These are phyloP conservation scores for Litchi chinensis DNA, from an alignment of 345 rosid genomes.

Conservation along the genomic window DNA sequence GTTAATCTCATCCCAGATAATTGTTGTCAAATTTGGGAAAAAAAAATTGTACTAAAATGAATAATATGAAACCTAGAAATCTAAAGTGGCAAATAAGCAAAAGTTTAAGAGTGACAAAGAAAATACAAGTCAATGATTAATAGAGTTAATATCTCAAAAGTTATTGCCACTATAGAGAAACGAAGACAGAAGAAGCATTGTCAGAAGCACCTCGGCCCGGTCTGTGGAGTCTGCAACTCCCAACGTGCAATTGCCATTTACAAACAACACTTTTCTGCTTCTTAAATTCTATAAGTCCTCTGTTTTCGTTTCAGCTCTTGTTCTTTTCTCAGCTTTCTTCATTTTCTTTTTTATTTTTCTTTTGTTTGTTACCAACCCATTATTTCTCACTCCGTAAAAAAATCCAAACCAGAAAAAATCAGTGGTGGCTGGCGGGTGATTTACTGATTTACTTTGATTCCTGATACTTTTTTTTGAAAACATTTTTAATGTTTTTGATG, in stretches of 20 bases:
- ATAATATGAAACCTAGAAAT: background rate
- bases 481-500: constrained; percentile 10
- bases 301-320: background rate
- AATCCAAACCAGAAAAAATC: background rate
- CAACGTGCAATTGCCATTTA: constrained; percentile 23
- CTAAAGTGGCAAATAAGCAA: background rate
- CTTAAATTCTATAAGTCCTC: background rate
- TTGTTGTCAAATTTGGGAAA: no score
- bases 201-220: background rate
- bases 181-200: constrained; percentile 24
- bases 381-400: constrained; percentile 22
- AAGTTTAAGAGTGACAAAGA: background rate
- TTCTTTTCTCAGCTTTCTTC: background rate
- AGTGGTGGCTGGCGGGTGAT: constrained; percentile 2
- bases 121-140: background rate
- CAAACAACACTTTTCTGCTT: background rate
- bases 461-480: constrained; percentile 8
- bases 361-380: constrained; percentile 21
- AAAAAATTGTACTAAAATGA: background rate
- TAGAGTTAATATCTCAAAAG: background rate
- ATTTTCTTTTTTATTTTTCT: background rate
- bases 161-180: constrained; percentile 22
- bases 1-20: no score
- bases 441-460: background rate
- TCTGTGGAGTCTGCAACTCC: constrained; percentile 20